A percentile compares a stretch with the other conserved stretches of the same genome.
phyloP scores from a whole-genome alignment of 139 green algal genomes.

The Pleodorina starrii region DNA sequence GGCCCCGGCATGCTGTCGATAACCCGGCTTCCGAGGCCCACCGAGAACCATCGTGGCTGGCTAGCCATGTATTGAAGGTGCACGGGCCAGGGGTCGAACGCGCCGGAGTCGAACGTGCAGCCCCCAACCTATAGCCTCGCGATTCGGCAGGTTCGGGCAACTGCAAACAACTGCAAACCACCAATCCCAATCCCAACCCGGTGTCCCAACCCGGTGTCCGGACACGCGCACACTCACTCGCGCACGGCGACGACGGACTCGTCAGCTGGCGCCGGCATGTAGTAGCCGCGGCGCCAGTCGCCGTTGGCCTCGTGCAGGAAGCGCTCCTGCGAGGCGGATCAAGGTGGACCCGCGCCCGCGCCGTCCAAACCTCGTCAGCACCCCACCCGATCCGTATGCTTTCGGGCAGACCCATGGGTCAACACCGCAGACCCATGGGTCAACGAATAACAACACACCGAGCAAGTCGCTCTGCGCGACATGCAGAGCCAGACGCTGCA shows the following conservation, averaged over 20 bases:
- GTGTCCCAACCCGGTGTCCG: too few relatives aligned
- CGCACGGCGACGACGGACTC: conserved; percentile 8
- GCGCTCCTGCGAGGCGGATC: conserved; percentile 25
- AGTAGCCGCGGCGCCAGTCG: conserved; percentile 38
- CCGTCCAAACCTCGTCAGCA: not conserved
- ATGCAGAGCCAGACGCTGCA: not conserved
- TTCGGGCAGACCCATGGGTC: not conserved
- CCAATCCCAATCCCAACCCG: too few relatives aligned
- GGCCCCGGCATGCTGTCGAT: not conserved
- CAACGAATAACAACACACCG: not conserved
- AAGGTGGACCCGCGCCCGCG: not conserved
- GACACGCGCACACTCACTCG: conserved; percentile 3
- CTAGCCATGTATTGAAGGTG: too few relatives aligned
- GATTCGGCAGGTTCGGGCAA: too few relatives aligned
- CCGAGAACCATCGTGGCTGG: too few relatives aligned
- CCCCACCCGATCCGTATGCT: too few relatives aligned
- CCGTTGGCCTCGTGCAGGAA: not conserved
- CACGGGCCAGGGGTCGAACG: too few relatives aligned
- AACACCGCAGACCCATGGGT: not conserved
- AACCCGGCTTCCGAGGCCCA: not conserved
- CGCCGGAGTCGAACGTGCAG: too few relatives aligned
- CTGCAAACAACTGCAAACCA: too few relatives aligned
- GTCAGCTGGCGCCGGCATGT: conserved; percentile 52
- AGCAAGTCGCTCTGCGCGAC: not conserved
- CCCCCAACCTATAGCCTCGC: too few relatives aligned